Evolutionary conservation across 2,329 filamentous ascomycete genomes (phyloP).

Genomic region (Fusarium acutatum): DNA sequence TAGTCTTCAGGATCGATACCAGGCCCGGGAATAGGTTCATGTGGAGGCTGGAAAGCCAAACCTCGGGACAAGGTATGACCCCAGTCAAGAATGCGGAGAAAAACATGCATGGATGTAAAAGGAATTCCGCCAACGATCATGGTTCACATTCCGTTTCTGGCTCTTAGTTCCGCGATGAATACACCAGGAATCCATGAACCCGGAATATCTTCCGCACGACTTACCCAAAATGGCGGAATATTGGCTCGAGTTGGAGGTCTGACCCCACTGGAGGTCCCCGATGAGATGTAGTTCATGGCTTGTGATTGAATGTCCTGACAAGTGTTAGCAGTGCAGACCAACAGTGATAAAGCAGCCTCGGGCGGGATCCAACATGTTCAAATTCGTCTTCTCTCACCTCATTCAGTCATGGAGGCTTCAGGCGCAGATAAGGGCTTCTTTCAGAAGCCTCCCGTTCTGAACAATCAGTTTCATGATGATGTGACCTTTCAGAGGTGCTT

Average conservation of each 20-base stretch:
- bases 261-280: conserved; percentile 29
- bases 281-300: conserved; percentile 24
- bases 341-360: not conserved
- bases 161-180: not conserved
- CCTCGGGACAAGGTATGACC: not conserved
- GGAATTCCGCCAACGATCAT: not conserved
- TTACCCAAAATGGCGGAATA: not conserved
- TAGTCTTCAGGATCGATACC: not conserved
- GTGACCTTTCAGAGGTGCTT: conserved; percentile 60
- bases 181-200: not conserved
- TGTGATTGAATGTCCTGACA: conserved; percentile 24
- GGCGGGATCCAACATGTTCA: not conserved
- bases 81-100: not conserved
- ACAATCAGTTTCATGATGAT: conserved; percentile 67
- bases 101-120: not conserved
- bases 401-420: conserved; percentile 52
- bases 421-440: conserved; percentile 63
- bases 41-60: not conserved
- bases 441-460: conserved; percentile 59
- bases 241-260: not conserved
- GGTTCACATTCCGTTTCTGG: not conserved
- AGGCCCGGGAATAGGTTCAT: not conserved
- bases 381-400: not conserved
- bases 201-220: not conserved
- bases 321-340: not conserved